Evolutionary conservation across 495 filamentous ascomycete species (phyloP), one percentile per base, ranked within the genome.

Genomic region (Tuber aestivum): DNA sequence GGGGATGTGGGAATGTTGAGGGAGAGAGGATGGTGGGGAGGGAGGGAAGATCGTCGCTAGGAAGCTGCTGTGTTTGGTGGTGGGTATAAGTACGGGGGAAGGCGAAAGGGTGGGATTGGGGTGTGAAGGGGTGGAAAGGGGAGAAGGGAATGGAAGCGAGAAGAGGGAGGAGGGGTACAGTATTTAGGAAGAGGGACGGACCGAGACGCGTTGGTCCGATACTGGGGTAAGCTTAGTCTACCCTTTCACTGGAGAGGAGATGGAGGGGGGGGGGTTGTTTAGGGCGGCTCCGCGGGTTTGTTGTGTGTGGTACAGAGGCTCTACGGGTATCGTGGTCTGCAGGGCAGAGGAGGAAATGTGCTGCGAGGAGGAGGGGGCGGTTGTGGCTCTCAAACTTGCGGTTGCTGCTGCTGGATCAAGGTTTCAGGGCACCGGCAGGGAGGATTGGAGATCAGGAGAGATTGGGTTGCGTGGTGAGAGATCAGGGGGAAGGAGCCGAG

Each of bases 71-170:
- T 48, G 20, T 35, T 65, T 65, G 56, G 8, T 9, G 48, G 56
- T 65, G n/a, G 50, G 56, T 65, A 32, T 35, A 14, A 65, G 56
- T 65, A 14, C 8, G 56, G 56, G 56, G 14, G 56, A 65, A 27
- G 56, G 50, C 50, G 50, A 44, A 42, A 42, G 0, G 37, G 42
- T 70, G 72, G 12, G 40, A 48, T 73, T 38, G 20, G 18, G 37
- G 73, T 61, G 50, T 42, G 71, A 41, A 23, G 35, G 69, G 45
- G 37, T 16, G 41, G 50, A 37, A 75, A 69, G 74, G 84, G 83
- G 74, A 77, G 81, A 69, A 74, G 76, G 78, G 76, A 77, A 76
- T 76, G 81, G 83, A 80, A 74, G 80, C 72, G 76, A 78, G 79
- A 83, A 74, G 80, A 72, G 75, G 74, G 79, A 75, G 79, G 79